Conservation (phyloP, 2,329 filamentous ascomycete species). For the Septoria linicola region DNA sequence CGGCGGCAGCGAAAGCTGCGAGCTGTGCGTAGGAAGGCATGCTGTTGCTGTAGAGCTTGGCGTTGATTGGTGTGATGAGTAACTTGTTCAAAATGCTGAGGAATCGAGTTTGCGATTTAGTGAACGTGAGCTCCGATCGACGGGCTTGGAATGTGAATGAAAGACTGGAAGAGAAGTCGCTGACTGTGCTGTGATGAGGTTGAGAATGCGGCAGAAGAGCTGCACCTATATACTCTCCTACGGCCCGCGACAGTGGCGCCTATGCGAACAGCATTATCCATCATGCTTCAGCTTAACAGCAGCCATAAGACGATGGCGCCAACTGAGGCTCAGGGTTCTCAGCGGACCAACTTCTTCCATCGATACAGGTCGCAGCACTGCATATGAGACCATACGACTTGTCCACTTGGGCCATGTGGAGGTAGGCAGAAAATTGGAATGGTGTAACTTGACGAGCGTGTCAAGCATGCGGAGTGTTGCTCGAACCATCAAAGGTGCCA, state of each 20-base stretch:
- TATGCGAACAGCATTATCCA: neutral
- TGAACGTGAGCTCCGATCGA: constrained; percentile 21
- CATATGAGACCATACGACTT: neutral
- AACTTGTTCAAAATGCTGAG: constrained; percentile 7
- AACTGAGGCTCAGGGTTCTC: constrained; percentile 14
- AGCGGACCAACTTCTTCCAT: constrained; percentile 18
- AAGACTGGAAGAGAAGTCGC: constrained; percentile 17
- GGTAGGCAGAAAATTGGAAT: constrained; percentile 23
- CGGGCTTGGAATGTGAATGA: constrained; percentile 17
- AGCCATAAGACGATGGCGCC: constrained; percentile 18
- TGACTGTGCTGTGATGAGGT: constrained; percentile 5
- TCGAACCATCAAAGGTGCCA: constrained; percentile 1
- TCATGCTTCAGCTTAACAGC: constrained; percentile 22
- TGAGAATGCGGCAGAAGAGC: constrained; percentile 1
- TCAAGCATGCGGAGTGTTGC: neutral
- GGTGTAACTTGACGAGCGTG: neutral
- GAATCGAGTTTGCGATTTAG: constrained; percentile 18
- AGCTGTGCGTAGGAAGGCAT: constrained; percentile 25
- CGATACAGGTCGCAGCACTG: constrained; percentile 7
- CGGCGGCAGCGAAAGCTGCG: constrained; percentile 19
- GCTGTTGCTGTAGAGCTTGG: neutral
- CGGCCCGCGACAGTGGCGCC: neutral
- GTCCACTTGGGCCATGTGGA: constrained; percentile 41
- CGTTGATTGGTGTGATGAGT: constrained; percentile 3
- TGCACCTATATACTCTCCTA: constrained; percentile 17